A percentile compares a stretch with the other conserved stretches of the same genome.
Evolutionary conservation across 2,329 filamentous ascomycete species (phyloP).

Genomic region (Graphilbum sp.): DNA sequence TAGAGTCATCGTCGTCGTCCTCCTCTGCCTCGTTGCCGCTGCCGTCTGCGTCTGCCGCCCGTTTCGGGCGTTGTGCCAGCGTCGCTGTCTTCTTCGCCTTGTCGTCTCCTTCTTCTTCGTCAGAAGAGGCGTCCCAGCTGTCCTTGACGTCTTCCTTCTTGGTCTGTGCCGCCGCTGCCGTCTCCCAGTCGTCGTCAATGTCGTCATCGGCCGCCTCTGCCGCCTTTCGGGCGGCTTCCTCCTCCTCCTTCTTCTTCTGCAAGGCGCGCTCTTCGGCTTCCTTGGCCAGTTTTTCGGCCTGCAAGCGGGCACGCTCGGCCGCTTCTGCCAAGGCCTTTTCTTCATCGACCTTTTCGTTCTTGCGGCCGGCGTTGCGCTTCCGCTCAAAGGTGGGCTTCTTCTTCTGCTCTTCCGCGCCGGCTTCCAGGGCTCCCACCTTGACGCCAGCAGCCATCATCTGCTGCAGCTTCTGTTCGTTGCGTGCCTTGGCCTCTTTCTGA

Average conservation of each 20-base stretch:
- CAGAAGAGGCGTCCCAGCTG: slow-evolving; percentile 80
- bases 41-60: not conserved
- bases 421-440: slow-evolving; percentile 47
- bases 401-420: slow-evolving; percentile 40
- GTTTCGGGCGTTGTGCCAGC: too few species aligned
- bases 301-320: slow-evolving; percentile 49
- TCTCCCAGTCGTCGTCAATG: slow-evolving; percentile 76
- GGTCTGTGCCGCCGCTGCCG: slow-evolving; percentile 48
- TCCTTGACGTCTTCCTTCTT: slow-evolving; percentile 71
- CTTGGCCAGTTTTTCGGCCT: slow-evolving; percentile 51
- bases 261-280: slow-evolving; percentile 45
- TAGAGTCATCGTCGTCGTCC: slow-evolving; percentile 14
- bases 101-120: slow-evolving; percentile 39
- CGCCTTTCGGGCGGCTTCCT: slow-evolving; percentile 34
- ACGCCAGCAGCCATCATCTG: slow-evolving; percentile 71
- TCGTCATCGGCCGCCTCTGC: slow-evolving; percentile 38
- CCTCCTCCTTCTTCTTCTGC: slow-evolving; percentile 34
- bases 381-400: slow-evolving; percentile 63
- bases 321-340: slow-evolving; percentile 65
- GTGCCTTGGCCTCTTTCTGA: slow-evolving; percentile 66
- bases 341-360: slow-evolving; percentile 50
- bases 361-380: slow-evolving; percentile 49
- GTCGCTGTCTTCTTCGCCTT: too few species aligned
- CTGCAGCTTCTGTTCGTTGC: slow-evolving; percentile 64
- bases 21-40: slow-evolving; percentile 13